phyloP scores from a whole-genome alignment of 805 yeast species.

The Saccharomyces jurei region DNA sequence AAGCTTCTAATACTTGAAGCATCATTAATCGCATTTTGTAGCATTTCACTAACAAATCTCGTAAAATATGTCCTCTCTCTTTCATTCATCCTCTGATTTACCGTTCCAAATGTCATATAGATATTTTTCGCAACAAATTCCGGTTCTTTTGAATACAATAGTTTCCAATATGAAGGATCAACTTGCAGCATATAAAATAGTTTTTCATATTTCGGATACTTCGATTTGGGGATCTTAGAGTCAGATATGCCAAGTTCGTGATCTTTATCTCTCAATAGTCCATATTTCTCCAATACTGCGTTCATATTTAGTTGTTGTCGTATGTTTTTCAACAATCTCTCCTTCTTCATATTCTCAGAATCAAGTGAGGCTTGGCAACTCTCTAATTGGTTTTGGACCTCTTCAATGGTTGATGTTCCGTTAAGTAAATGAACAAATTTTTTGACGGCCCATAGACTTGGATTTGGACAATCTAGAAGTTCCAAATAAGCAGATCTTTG shows the following conservation, averaged over 20 bases:
- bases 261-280: constrained; percentile 30
- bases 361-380: constrained; percentile 59
- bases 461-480: constrained; percentile 60
- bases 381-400: constrained; percentile 63
- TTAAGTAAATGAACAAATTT: constrained; percentile 70
- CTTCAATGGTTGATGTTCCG: constrained; percentile 65
- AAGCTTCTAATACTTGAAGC: constrained; percentile 19
- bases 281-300: constrained; percentile 69
- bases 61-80: constrained; percentile 68
- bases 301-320: constrained; percentile 73
- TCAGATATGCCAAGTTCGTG: neutral
- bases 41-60: constrained; percentile 44
- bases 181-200: constrained; percentile 78
- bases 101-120: constrained; percentile 25
- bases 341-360: constrained; percentile 62
- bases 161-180: constrained; percentile 62
- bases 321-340: constrained; percentile 61
- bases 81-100: constrained; percentile 24
- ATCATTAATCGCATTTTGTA: constrained; percentile 35
- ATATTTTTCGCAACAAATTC: constrained; percentile 22
- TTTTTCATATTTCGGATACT: constrained; percentile 47
- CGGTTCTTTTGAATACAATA: constrained; percentile 39
- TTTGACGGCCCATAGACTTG: constrained; percentile 68
- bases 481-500: constrained; percentile 68
- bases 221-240: constrained; percentile 8